Percentiles rank a stretch among this genome's conserved stretches.
Evolutionary conservation across 179 eudicot species (phyloP).

Genomic region (Carnegiea gigantea): DNA sequence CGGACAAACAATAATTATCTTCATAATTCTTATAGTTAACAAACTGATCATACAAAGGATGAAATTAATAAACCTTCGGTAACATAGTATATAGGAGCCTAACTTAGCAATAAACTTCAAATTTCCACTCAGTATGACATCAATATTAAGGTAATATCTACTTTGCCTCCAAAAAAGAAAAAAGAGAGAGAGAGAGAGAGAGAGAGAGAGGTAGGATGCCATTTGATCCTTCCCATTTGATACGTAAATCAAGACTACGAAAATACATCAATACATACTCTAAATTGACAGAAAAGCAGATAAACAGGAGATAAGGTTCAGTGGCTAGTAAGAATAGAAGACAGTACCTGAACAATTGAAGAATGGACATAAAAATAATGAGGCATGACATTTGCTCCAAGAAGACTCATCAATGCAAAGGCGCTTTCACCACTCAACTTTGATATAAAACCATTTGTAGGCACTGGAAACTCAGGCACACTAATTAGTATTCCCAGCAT

Average conservation of each 20-base stretch:
- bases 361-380: slow-evolving; percentile 95
- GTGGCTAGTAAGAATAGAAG: not conserved
- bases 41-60: not conserved
- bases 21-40: not conserved
- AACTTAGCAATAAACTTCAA: not conserved
- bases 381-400: slow-evolving; percentile 92
- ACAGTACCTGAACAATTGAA: slow-evolving; percentile 76
- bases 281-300: not conserved
- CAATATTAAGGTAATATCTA: not conserved
- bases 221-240: not conserved
- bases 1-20: not conserved
- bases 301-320: not conserved
- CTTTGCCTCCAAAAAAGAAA: not conserved
- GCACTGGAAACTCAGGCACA: slow-evolving; percentile 59
- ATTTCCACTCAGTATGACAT: not conserved
- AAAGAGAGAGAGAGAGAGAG: too few species aligned
- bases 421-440: slow-evolving; percentile 86
- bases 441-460: slow-evolving; percentile 46
- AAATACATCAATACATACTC: not conserved
- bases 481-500: slow-evolving; percentile 62
- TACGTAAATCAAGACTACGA: not conserved
- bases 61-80: not conserved
- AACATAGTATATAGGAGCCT: not conserved
- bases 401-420: slow-evolving; percentile 87
- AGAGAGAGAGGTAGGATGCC: not conserved